A percentile compares a stretch with the other conserved stretches of the same genome.
Conservation (phyloP, 352 stramenopile genomes). For the Pilasporangium apinafurcum region DNA sequence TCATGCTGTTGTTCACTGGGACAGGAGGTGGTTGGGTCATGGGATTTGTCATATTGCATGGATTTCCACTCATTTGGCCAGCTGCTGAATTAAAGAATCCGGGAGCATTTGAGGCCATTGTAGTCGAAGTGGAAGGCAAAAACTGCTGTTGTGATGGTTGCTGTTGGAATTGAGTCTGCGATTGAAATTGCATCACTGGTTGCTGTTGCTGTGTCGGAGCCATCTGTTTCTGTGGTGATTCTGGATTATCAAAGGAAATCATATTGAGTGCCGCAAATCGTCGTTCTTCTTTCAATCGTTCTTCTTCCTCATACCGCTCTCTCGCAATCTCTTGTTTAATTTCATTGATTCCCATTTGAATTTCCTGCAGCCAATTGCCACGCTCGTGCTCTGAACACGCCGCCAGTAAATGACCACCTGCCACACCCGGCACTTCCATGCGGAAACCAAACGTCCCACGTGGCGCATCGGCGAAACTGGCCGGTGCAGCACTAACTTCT, state of each 20-base stretch:
- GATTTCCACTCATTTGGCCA: too few relatives aligned
- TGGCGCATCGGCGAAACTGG: slow-evolving; percentile 41
- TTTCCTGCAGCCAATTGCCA: slow-evolving; percentile 70
- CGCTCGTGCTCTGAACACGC: slow-evolving; percentile 60
- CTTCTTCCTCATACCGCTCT: slow-evolving; percentile 51
- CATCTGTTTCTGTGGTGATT: neutral
- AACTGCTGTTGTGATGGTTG: slow-evolving; percentile 1
- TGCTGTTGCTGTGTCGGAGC: neutral
- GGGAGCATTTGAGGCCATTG: too few relatives aligned
- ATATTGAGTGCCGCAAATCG: slow-evolving; percentile 72
- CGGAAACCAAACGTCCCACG: slow-evolving; percentile 54
- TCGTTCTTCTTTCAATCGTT: slow-evolving; percentile 35
- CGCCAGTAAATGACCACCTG: slow-evolving; percentile 52
- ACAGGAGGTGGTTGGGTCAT: too few relatives aligned
- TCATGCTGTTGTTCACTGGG: too few relatives aligned
- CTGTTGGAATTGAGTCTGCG: neutral
- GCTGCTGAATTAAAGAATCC: slow-evolving; percentile 5
- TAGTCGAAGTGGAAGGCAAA: slow-evolving; percentile 1
- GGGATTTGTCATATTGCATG: slow-evolving; percentile 12
- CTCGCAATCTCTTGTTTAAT: slow-evolving; percentile 24
- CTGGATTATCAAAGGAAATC: slow-evolving; percentile 69
- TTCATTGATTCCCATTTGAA: slow-evolving; percentile 60
- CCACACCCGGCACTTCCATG: slow-evolving; percentile 51
- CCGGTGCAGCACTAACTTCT: slow-evolving; percentile 32
- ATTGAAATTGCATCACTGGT: too few relatives aligned